Evolutionary conservation across 2,329 filamentous ascomycete genomes (phyloP).

Genomic region (Phyllachora maydis): DNA sequence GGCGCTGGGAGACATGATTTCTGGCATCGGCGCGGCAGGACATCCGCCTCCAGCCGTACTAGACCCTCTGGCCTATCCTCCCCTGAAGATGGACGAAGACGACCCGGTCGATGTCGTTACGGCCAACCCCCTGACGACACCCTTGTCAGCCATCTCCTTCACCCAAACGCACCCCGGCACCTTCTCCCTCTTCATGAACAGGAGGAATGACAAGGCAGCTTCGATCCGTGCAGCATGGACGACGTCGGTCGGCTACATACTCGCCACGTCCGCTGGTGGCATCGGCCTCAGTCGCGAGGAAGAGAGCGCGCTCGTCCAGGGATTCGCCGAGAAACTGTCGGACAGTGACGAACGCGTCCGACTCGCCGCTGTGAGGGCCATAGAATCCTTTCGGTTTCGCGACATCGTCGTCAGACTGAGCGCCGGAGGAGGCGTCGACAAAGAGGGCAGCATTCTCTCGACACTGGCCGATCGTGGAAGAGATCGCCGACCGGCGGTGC

Average conservation of each 20-base stretch:
- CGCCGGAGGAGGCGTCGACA: constrained; percentile 50
- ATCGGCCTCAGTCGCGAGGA: constrained; percentile 75
- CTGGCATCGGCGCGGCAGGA: constrained; percentile 81
- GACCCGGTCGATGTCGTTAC: constrained; percentile 21
- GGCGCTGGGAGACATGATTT: constrained; percentile 85
- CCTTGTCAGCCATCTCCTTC: constrained; percentile 77
- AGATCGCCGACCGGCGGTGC: constrained; percentile 64
- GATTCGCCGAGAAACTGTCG: constrained; percentile 59
- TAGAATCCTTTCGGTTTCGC: constrained; percentile 62
- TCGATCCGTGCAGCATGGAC: constrained; percentile 75
- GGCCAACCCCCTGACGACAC: constrained; percentile 52
- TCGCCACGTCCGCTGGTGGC: constrained; percentile 79
- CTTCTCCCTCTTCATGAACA: constrained; percentile 68
- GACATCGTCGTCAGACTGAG: constrained; percentile 71
- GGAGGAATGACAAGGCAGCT: constrained; percentile 70
- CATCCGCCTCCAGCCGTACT: constrained; percentile 52
- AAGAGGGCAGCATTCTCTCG: constrained; percentile 57
- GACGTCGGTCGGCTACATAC: constrained; percentile 61
- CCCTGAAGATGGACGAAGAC: constrained; percentile 42
- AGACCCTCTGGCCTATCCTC: constrained; percentile 74
- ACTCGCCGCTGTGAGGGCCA: constrained; percentile 66
- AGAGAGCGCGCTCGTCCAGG: constrained; percentile 52
- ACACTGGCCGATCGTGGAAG: constrained; percentile 75
- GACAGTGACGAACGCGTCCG: constrained; percentile 86
- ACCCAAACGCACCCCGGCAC: constrained; percentile 58